Conservation (phyloP, 768 basidiomycete genomes). For the Pisolithus tinctorius region DNA sequence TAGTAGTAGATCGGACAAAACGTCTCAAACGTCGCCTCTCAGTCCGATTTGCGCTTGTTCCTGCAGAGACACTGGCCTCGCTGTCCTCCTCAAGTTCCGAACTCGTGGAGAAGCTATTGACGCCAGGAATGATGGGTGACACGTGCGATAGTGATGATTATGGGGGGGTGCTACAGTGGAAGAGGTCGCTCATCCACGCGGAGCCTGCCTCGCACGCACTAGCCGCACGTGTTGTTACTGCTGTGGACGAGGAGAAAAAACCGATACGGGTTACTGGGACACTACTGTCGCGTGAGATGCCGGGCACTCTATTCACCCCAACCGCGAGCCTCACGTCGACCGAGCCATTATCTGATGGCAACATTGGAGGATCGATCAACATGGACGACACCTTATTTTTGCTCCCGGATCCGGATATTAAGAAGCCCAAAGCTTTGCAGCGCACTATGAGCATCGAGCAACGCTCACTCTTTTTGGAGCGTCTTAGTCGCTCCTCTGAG, state of each 20-base stretch:
- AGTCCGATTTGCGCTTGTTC: slow-evolving; percentile 24
- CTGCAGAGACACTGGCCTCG: slow-evolving; percentile 42
- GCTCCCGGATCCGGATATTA: slow-evolving; percentile 9
- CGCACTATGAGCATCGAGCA: slow-evolving; percentile 48
- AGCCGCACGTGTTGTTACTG: slow-evolving; percentile 19
- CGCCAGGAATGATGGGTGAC: slow-evolving; percentile 35
- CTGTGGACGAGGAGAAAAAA: slow-evolving; percentile 21
- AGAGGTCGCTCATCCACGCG: slow-evolving; percentile 28
- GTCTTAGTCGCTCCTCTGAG: slow-evolving; percentile 30
- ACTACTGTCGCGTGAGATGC: slow-evolving; percentile 40
- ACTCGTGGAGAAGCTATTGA: slow-evolving; percentile 38
- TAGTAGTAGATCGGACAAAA: slow-evolving; percentile 1
- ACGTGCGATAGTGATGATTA: slow-evolving; percentile 17
- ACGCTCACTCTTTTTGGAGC: slow-evolving; percentile 43
- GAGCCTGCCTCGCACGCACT: slow-evolving; percentile 25
- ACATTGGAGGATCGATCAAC: slow-evolving; percentile 17
- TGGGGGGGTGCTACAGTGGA: slow-evolving; percentile 21
- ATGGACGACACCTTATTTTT: slow-evolving; percentile 23
- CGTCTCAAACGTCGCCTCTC: slow-evolving; percentile 21
- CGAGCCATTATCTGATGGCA: slow-evolving; percentile 28
- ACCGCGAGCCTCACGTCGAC: slow-evolving; percentile 30
- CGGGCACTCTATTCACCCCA: slow-evolving; percentile 48
- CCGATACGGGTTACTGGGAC: background rate
- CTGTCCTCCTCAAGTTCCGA: slow-evolving; percentile 42
- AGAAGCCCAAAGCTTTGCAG: slow-evolving; percentile 26